Conservation (phyloP, 495 filamentous ascomycete genomes). For the Echria macrotheca region DNA sequence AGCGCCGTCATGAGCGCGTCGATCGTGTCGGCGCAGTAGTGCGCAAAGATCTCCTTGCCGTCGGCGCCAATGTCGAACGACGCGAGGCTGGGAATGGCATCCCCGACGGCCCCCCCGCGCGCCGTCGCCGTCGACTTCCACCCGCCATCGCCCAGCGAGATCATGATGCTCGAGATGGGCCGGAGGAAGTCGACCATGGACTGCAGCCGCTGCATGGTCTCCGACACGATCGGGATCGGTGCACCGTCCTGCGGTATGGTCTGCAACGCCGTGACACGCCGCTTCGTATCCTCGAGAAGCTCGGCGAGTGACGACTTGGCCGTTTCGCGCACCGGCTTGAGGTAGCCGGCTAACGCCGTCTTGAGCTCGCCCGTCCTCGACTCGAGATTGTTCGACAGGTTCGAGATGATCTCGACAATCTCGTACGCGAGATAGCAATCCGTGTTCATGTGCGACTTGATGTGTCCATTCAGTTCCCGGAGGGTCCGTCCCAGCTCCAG, state of each 20-base stretch:
- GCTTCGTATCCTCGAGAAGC: slow-evolving; percentile 80
- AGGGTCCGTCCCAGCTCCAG: slow-evolving; percentile 80
- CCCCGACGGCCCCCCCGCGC: slow-evolving; percentile 42
- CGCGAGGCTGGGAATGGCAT: slow-evolving; percentile 64
- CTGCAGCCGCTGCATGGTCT: slow-evolving; percentile 82
- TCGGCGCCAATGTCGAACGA: slow-evolving; percentile 88
- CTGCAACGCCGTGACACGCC: slow-evolving; percentile 53
- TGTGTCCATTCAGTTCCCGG: slow-evolving; percentile 82
- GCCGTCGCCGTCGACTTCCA: slow-evolving; percentile 56
- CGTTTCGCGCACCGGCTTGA: slow-evolving; percentile 86
- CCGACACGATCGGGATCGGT: slow-evolving; percentile 67
- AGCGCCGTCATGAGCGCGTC: slow-evolving; percentile 71
- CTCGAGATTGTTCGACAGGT: slow-evolving; percentile 73
- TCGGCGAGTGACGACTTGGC: slow-evolving; percentile 79
- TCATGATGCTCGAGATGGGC: slow-evolving; percentile 84
- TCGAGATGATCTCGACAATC: slow-evolving; percentile 85
- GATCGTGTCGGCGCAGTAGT: slow-evolving; percentile 81
- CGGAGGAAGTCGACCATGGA: slow-evolving; percentile 81
- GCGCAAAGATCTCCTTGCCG: slow-evolving; percentile 77
- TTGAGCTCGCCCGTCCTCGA: slow-evolving; percentile 80
- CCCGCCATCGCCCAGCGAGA: slow-evolving; percentile 86
- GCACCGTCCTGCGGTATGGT: slow-evolving; percentile 75
- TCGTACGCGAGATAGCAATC: slow-evolving; percentile 97
- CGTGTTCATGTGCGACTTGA: slow-evolving; percentile 77
- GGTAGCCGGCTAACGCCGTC: slow-evolving; percentile 69